Conservation (phyloP, 1,139 yeast species). For the Debaryomycetaceae sp. region DNA sequence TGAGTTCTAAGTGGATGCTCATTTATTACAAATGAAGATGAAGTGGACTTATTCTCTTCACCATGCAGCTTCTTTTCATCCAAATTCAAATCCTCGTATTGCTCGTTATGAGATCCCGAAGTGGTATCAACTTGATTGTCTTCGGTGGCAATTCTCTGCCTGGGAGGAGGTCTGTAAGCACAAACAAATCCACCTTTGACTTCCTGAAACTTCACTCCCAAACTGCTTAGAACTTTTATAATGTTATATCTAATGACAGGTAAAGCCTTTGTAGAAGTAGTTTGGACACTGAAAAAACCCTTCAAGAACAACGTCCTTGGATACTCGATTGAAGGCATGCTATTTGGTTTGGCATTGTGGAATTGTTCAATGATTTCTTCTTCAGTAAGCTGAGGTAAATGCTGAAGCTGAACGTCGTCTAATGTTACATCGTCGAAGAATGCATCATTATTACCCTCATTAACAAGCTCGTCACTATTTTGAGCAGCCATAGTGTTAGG, state of each 20-base stretch:
- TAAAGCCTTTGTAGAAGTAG: slow-evolving; percentile 89
- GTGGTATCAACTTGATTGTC: slow-evolving; percentile 9
- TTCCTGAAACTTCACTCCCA: slow-evolving; percentile 82
- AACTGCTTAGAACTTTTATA: slow-evolving; percentile 68
- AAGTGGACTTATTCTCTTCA: slow-evolving; percentile 40
- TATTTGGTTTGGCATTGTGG: slow-evolving; percentile 65
- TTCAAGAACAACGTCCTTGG: slow-evolving; percentile 89
- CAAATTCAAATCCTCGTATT: slow-evolving; percentile 27
- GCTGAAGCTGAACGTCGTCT: slow-evolving; percentile 37
- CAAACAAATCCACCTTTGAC: slow-evolving; percentile 95
- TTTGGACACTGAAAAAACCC: slow-evolving; percentile 93
- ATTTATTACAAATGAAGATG: slow-evolving; percentile 27
- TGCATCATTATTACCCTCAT: slow-evolving; percentile 42
- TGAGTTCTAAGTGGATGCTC: slow-evolving; percentile 14
- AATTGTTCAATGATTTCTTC: slow-evolving; percentile 65
- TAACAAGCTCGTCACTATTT: slow-evolving; percentile 40
- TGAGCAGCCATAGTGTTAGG: slow-evolving; percentile 46
- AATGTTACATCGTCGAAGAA: slow-evolving; percentile 67
- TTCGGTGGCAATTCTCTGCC: slow-evolving; percentile 3
- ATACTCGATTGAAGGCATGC: slow-evolving; percentile 92
- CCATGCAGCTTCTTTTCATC: slow-evolving; percentile 43
- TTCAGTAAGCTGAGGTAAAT: slow-evolving; percentile 50
- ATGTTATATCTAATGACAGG: slow-evolving; percentile 86
- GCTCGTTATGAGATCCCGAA: slow-evolving; percentile 17
- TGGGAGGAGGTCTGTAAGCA: slow-evolving; percentile 58